Evolutionary conservation across 106 monocot species (phyloP).

Genomic region (Alisma plantagoaquatica): DNA sequence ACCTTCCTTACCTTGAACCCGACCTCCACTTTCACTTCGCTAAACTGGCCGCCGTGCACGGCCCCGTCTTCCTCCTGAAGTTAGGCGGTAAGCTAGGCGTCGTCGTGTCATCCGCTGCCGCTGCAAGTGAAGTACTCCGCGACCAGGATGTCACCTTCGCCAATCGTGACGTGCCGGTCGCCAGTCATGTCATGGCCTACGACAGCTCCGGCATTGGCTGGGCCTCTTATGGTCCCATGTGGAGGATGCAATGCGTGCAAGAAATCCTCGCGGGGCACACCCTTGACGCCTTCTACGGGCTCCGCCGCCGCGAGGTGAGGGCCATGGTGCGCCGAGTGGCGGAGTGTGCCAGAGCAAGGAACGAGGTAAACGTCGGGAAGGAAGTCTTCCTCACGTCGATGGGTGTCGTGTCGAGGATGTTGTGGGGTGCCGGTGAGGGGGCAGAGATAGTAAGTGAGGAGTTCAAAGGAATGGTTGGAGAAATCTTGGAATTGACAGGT

Average conservation of each 20-base stretch:
- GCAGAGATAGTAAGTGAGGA: conserved; percentile 1
- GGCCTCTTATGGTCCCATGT: conserved; percentile 36
- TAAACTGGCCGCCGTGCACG: conserved; percentile 21
- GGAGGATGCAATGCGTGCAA: conserved; percentile 57
- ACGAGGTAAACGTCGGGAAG: conserved; percentile 21
- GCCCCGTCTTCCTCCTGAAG: conserved; percentile 36
- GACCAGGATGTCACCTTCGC: conserved; percentile 25
- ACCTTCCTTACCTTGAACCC: conserved; percentile 36
- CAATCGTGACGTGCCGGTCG: conserved; percentile 35
- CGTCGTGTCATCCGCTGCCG: conserved; percentile 35
- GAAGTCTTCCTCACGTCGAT: conserved; percentile 30
- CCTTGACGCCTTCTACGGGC: conserved; percentile 40
- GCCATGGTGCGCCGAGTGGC: conserved; percentile 19
- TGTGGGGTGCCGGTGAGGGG: conserved; percentile 36
- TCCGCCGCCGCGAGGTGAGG: too few relatives aligned
- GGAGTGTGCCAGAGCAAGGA: conserved; percentile 9
- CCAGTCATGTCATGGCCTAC: conserved; percentile 18
- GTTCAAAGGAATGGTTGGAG: too few relatives aligned
- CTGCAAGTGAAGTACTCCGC: too few relatives aligned
- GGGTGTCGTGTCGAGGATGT: conserved; percentile 42
- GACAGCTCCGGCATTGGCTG: conserved; percentile 33
- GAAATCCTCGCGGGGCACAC: conserved; percentile 33
- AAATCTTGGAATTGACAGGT: too few relatives aligned
- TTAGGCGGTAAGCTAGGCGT: conserved; percentile 40
- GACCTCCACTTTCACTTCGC: conserved; percentile 50